phyloP scores from a whole-genome alignment of 2,329 filamentous ascomycete genomes.

The Ceratocystis smalleyi region DNA sequence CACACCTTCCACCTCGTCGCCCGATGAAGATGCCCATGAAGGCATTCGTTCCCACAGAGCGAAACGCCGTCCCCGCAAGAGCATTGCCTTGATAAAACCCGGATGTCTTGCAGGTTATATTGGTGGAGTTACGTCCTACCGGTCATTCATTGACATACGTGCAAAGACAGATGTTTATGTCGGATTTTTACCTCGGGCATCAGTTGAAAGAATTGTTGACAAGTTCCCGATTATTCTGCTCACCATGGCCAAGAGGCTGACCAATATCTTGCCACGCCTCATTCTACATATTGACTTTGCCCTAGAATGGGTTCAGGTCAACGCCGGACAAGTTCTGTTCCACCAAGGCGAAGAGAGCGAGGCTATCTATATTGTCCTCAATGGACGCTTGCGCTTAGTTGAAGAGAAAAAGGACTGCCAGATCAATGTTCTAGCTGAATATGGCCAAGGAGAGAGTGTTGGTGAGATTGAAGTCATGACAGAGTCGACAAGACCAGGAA shows the following conservation, averaged over 20 bases:
- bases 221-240: constrained; percentile 80
- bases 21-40: constrained; percentile 3
- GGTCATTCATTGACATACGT: constrained; percentile 90
- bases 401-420: constrained; percentile 67
- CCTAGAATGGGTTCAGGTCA: constrained; percentile 94
- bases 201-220: constrained; percentile 83
- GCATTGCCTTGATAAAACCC: constrained; percentile 81
- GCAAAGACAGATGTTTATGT: constrained; percentile 98
- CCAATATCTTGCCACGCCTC: constrained; percentile 70
- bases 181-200: constrained; percentile 72
- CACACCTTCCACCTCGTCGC: not conserved
- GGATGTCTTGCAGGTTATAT: constrained; percentile 89
- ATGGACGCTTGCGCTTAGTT: constrained; percentile 74
- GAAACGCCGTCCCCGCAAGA: constrained; percentile 39
- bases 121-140: constrained; percentile 82
- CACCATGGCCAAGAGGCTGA: constrained; percentile 90
- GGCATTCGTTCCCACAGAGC: constrained; percentile 31
- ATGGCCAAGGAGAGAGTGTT: constrained; percentile 92
- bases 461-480: constrained; percentile 95
- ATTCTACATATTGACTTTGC: constrained; percentile 97
- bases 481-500: constrained; percentile 78
- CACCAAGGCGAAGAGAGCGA: constrained; percentile 91
- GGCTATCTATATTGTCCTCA: constrained; percentile 94
- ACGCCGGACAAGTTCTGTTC: constrained; percentile 86
- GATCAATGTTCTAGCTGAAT: constrained; percentile 78